phyloP scores from a whole-genome alignment of 1,139 yeast genomes.

The Chernovozyma aurita region DNA sequence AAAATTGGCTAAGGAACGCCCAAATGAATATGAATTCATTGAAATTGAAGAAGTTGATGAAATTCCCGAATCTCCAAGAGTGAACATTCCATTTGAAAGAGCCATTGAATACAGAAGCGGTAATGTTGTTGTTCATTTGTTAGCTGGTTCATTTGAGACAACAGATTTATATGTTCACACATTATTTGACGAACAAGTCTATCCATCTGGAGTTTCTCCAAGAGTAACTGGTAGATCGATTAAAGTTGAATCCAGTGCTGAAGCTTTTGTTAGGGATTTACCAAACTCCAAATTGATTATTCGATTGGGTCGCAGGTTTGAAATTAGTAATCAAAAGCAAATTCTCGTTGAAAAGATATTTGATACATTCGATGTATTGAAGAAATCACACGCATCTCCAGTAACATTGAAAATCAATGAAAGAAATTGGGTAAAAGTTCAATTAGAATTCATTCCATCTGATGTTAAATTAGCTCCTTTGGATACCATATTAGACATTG shows the following conservation, averaged over 20 bases:
- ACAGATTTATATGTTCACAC: slow-evolving; percentile 52
- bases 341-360: slow-evolving; percentile 46
- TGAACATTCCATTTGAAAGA: slow-evolving; percentile 49
- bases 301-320: slow-evolving; percentile 50
- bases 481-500: slow-evolving; percentile 67
- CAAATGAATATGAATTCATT: slow-evolving; percentile 62
- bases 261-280: slow-evolving; percentile 65
- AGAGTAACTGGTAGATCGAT: slow-evolving; percentile 35
- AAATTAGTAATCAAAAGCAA: slow-evolving; percentile 44
- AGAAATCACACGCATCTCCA: slow-evolving; percentile 44
- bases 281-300: slow-evolving; percentile 54
- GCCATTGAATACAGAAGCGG: slow-evolving; percentile 58
- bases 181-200: slow-evolving; percentile 59
- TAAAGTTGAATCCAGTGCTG: slow-evolving; percentile 43
- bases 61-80: slow-evolving; percentile 39
- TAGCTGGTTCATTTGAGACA: slow-evolving; percentile 44
- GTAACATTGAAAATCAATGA: slow-evolving; percentile 42
- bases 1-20: slow-evolving; percentile 50
- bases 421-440: slow-evolving; percentile 38
- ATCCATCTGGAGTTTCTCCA: slow-evolving; percentile 56
- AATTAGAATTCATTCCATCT: slow-evolving; percentile 59
- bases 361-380: slow-evolving; percentile 50
- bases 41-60: slow-evolving; percentile 45
- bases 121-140: slow-evolving; percentile 49
- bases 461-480: slow-evolving; percentile 47